Base-by-base conservation (phyloP, 2,329 filamentous ascomycete species). In the Apiospora phragmitis region DNA sequence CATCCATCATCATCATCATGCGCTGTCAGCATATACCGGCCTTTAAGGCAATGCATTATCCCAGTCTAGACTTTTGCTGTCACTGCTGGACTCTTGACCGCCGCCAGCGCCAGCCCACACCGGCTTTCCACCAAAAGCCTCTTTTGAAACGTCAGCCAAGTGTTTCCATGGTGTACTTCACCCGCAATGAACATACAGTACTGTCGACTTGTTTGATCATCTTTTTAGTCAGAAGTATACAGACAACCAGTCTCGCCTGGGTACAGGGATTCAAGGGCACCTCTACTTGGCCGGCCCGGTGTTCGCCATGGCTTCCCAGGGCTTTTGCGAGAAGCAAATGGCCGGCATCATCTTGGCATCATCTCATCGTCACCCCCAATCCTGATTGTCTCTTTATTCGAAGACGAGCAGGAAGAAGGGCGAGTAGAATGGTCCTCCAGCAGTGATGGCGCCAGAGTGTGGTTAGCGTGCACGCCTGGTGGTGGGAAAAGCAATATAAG, bases 201-300 rank as follows among this genome's bases (percentile, higher is more conserved):
- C 70, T 45, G 68, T 69, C 41, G 41, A 75, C 71, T 73, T 70
- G 78, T 81, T 80, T 82, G 80, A 82, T 82, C 80, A 76, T 73
- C 80, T 73, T 82, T 82, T 82, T 82, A 82, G 80, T 80, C 81
- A 82, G 78, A 81, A 80, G 80, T 67, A 72, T 70, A 71, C 69
- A 73, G 70, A 76, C 71, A 67, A 47, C 68, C 73, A 72, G 70
- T 49, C 70, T 72, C 71, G 73, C 71, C 55, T 62, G 55, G 32
- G 29, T 62, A n/a, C 55, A 62, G 55, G 55, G 55, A 29, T 62
- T 21, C 18, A 16, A n/a, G 21, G 32, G 14, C n/a, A n/a, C 26
- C 51, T 55, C 21, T 81, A 77, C 79, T 78, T 78, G 76, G 75
- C 74, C 80, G 80, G 80, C 14, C 51, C 29, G 51, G 51, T 14